Conservation (phyloP, 176 grass and related monocot genomes). For the Urochloa ruziziensis region DNA sequence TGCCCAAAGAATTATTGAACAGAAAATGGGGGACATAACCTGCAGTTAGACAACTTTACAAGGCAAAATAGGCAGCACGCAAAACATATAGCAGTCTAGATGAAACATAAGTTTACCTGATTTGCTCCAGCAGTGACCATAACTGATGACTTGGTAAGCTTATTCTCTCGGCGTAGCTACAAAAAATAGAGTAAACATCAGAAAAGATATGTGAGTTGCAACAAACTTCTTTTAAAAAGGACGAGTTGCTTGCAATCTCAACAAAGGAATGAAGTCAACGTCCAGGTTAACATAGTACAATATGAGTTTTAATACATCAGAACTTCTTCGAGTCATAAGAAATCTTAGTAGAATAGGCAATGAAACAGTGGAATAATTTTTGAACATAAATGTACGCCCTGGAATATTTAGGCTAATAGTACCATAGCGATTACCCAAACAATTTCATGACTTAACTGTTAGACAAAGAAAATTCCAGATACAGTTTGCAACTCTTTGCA, state of each 20-base stretch:
- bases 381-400: background rate
- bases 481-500: background rate
- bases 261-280: background rate
- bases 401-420: background rate
- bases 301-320: background rate
- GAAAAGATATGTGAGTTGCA: background rate
- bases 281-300: background rate
- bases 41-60: background rate
- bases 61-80: background rate
- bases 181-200: conserved; percentile 30
- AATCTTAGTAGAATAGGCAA: background rate
- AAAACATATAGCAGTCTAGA: background rate
- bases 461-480: background rate
- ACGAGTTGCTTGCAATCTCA: background rate
- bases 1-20: background rate
- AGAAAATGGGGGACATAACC: background rate
- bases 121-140: conserved; percentile 99
- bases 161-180: conserved; percentile 83
- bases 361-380: background rate
- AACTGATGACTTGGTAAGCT: conserved; percentile 79
- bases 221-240: too few species aligned
- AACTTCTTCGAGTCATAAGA: background rate
- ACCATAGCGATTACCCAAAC: background rate
- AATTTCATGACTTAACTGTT: background rate
- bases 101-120: conserved; percentile 57